Conservation (phyloP, 2,329 filamentous ascomycete genomes). For the Ophiognomonia clavigignenti-juglandacearum region DNA sequence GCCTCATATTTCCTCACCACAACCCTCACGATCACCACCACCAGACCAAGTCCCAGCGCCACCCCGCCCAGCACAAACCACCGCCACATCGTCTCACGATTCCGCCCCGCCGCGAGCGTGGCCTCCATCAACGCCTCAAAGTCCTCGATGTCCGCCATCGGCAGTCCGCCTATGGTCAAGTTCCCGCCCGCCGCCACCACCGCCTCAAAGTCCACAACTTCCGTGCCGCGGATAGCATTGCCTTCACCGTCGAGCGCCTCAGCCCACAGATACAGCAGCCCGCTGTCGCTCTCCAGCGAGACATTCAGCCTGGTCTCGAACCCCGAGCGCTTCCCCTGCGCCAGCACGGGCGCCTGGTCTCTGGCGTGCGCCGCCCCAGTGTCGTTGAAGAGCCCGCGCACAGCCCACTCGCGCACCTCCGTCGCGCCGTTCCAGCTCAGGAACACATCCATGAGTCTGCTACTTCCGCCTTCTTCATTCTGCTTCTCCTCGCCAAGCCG, state of each 20-base stretch:
- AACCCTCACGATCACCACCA: not conserved
- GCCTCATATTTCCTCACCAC: not conserved
- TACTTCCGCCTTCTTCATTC: no score
- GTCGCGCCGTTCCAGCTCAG: constrained; percentile 31
- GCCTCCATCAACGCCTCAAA: not conserved
- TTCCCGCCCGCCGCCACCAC: constrained; percentile 3
- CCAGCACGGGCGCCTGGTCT: not conserved
- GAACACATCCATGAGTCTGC: constrained; percentile 19
- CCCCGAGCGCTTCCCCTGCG: constrained; percentile 7
- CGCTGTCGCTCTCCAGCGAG: no score
- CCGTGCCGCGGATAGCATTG: constrained; percentile 21
- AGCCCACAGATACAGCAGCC: constrained; percentile 9
- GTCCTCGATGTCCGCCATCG: no score
- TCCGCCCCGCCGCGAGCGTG: not conserved
- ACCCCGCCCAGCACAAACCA: constrained; percentile 1
- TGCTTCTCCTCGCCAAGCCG: constrained; percentile 9
- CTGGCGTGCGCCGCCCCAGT: not conserved
- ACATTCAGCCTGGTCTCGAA: constrained; percentile 14
- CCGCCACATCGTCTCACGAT: not conserved
- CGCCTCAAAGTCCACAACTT: constrained; percentile 20
- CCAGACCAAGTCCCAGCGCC: not conserved
- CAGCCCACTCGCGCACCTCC: constrained; percentile 20
- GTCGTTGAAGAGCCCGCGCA: constrained; percentile 1
- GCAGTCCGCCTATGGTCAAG: not conserved
- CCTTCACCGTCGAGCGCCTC: constrained; percentile 13